A percentile compares a stretch with the other conserved stretches of the same genome.
Evolutionary conservation across 1,284 basidiomycete genomes (phyloP).

Genomic region (Gymnopus androsaceus): DNA sequence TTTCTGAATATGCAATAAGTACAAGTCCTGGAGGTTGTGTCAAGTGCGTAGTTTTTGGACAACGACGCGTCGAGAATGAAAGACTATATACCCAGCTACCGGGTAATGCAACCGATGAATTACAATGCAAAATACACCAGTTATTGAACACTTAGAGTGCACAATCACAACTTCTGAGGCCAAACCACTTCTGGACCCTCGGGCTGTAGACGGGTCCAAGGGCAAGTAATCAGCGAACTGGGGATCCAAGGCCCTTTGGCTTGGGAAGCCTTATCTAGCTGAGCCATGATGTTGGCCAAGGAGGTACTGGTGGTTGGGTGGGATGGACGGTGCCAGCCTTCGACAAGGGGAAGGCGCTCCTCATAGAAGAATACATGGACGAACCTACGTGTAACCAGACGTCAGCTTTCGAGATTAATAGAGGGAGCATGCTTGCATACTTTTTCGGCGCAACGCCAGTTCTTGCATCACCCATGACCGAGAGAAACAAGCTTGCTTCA

Average conservation of each 20-base stretch:
- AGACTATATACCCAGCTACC: no score
- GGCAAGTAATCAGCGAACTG: background rate
- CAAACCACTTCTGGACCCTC: no score
- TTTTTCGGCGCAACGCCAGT: conserved; percentile 14
- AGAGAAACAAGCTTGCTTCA: conserved; percentile 11
- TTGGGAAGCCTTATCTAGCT: background rate
- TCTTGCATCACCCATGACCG: conserved; percentile 11
- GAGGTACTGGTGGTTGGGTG: background rate
- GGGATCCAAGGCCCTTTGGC: background rate
- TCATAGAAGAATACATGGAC: conserved; percentile 18
- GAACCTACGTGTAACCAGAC: conserved; percentile 8
- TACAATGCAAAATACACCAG: no score
- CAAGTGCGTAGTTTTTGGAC: no score
- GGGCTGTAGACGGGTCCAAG: conserved; percentile 12
- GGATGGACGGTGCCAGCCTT: conserved; percentile 16
- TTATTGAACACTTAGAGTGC: no score
- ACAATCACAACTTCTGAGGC: background rate
- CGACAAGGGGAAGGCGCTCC: conserved; percentile 17
- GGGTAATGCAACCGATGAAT: no score
- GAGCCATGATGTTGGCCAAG: background rate
- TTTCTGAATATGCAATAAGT: no score
- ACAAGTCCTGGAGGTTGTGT: no score
- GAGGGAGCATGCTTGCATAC: background rate
- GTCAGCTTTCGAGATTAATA: conserved; percentile 4
- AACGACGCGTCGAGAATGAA: no score